phyloP scores from a whole-genome alignment of 441 rosid species.

The Melastoma candidum region DNA sequence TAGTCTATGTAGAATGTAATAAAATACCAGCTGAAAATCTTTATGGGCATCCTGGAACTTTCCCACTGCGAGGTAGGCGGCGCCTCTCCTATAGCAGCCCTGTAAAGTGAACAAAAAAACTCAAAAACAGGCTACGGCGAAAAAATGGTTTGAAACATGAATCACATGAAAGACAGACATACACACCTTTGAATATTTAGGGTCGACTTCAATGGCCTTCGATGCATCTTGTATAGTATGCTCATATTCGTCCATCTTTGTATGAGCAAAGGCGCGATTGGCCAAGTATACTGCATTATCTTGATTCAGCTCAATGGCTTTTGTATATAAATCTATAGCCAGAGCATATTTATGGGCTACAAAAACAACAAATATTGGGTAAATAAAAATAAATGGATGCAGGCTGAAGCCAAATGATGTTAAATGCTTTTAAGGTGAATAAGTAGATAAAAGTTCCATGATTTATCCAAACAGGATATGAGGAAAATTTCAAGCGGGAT shows the following conservation, averaged over 20 bases:
- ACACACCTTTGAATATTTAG: not conserved
- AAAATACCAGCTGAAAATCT: conserved; percentile 30
- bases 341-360: not conserved
- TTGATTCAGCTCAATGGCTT: not conserved
- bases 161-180: not conserved
- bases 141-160: not conserved
- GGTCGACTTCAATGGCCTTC: conserved; percentile 6
- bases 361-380: not conserved
- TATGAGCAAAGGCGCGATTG: not conserved
- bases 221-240: not conserved
- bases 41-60: conserved; percentile 95
- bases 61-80: conserved; percentile 94
- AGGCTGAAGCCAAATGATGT: too few relatives aligned
- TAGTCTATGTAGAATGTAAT: too few relatives aligned
- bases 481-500: too few relatives aligned
- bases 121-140: too few relatives aligned
- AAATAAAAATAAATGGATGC: too few relatives aligned
- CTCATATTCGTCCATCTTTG: conserved; percentile 9
- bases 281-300: conserved; percentile 1
- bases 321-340: not conserved
- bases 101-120: not conserved
- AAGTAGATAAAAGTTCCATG: too few relatives aligned
- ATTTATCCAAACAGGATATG: too few relatives aligned
- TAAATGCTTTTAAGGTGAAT: too few relatives aligned
- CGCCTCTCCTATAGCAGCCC: conserved; percentile 56